phyloP scores from a whole-genome alignment of 2,329 filamentous ascomycete genomes.

The Sphaerostilbella broomeana region DNA sequence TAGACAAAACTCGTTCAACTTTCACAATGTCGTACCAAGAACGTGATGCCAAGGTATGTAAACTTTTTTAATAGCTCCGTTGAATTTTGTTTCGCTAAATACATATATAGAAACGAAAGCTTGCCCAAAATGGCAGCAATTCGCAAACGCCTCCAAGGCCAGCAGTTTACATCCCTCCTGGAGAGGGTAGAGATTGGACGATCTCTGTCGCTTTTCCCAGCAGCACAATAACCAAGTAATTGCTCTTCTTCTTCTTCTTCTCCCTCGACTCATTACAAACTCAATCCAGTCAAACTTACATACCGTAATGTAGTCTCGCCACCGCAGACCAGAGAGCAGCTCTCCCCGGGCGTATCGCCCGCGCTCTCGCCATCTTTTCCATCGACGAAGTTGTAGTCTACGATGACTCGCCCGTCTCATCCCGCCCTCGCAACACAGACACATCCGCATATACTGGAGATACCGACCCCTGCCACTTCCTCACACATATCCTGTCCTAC shows the following conservation, averaged over 20 bases:
- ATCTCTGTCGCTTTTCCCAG: constrained; percentile 72
- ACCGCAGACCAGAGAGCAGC: constrained; percentile 70
- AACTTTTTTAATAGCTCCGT: neutral
- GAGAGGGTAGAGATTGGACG: constrained; percentile 59
- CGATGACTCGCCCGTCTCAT: constrained; percentile 54
- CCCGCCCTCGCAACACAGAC: constrained; percentile 42
- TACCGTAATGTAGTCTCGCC: constrained; percentile 46
- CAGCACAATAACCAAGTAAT: constrained; percentile 68
- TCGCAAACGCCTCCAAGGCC: constrained; percentile 49
- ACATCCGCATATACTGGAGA: constrained; percentile 58
- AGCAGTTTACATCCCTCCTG: constrained; percentile 61
- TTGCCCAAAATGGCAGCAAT: constrained; percentile 34
- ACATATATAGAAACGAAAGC: constrained; percentile 43
- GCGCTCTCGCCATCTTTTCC: constrained; percentile 74
- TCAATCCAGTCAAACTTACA: neutral
- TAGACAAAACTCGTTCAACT: neutral
- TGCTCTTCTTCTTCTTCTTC: neutral
- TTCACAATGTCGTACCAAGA: constrained; percentile 28
- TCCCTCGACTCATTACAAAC: neutral
- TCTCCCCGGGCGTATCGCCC: constrained; percentile 68
- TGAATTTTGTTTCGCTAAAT: constrained; percentile 4
- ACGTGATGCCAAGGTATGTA: constrained; percentile 26
- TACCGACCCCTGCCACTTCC: constrained; percentile 70
- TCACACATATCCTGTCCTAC: constrained; percentile 72
- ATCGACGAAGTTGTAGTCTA: constrained; percentile 81